Conservation (phyloP, 2,329 filamentous ascomycete species). For the Fusarium nisikadoi region DNA sequence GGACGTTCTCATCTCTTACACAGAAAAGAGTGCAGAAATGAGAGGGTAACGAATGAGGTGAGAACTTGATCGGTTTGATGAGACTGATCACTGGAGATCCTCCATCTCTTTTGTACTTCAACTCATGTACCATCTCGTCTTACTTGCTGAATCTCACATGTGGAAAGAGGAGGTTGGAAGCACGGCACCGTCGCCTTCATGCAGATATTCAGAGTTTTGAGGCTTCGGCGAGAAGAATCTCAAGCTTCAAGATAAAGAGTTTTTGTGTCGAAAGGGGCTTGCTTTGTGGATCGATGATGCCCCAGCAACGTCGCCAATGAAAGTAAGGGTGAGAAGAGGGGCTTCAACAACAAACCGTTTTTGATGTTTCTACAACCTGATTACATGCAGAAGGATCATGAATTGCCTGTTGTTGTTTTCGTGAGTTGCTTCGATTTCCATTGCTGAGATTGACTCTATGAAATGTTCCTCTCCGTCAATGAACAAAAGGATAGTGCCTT, state of each 20-base stretch:
- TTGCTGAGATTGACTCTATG: not conserved
- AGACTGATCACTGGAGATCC: constrained; percentile 2
- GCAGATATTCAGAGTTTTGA: constrained; percentile 3
- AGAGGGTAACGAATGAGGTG: constrained; percentile 33
- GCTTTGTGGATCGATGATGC: constrained; percentile 19
- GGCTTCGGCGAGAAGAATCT: constrained; percentile 1
- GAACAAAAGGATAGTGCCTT: not conserved
- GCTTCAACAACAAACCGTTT: not conserved
- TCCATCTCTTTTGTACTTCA: constrained; percentile 28
- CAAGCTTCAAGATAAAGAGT: constrained; percentile 8
- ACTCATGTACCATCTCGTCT: not conserved
- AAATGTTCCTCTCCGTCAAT: not conserved
- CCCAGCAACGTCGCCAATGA: not conserved
- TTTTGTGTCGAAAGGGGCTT: not conserved
- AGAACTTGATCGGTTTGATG: constrained; percentile 28
- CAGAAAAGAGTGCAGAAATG: constrained; percentile 20
- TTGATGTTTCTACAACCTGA: not conserved
- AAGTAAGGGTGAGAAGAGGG: not conserved
- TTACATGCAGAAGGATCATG: not conserved
- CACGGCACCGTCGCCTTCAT: not conserved
- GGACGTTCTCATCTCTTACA: constrained; percentile 38
- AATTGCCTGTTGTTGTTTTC: rapidly evolving
- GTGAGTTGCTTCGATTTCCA: rapidly evolving
- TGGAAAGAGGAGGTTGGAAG: constrained; percentile 5
- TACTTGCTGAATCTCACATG: not conserved